A percentile compares a stretch with the other conserved stretches of the same genome.
Evolutionary conservation across 1,284 basidiomycete genomes (phyloP).

Genomic region (Coniferiporia sulphurascens): DNA sequence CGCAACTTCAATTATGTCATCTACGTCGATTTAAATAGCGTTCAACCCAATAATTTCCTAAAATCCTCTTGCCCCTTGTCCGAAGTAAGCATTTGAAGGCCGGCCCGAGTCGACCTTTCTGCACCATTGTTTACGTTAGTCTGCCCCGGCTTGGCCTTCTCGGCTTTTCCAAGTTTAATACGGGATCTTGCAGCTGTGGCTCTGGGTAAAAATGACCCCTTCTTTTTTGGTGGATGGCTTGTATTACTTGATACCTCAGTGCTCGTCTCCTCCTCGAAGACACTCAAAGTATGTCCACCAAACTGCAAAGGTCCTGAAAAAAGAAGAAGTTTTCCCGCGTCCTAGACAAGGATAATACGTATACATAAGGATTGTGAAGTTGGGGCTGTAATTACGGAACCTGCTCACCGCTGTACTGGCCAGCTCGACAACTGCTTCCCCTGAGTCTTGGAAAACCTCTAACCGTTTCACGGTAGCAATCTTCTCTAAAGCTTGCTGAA

Average conservation of each 20-base stretch:
- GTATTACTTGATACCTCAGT: constrained; percentile 26
- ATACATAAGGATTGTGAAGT: not conserved
- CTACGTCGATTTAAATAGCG: constrained; percentile 13
- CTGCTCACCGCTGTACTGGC: constrained; percentile 63
- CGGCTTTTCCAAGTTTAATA: constrained; percentile 53
- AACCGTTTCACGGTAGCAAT: constrained; percentile 67
- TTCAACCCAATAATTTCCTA: constrained; percentile 60
- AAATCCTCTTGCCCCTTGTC: constrained; percentile 75
- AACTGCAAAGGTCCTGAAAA: constrained; percentile 64
- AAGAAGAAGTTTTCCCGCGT: constrained; percentile 74
- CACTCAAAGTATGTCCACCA: constrained; percentile 47
- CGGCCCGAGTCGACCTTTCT: constrained; percentile 30
- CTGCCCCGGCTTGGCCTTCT: constrained; percentile 1
- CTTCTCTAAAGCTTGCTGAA: constrained; percentile 87
- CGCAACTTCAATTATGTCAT: no score
- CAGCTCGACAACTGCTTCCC: constrained; percentile 77
- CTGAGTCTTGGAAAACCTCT: constrained; percentile 62
- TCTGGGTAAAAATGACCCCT: constrained; percentile 58
- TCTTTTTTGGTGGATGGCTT: constrained; percentile 34
- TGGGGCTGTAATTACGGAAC: not conserved
- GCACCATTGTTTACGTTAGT: constrained; percentile 27
- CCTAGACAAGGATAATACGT: constrained; percentile 37
- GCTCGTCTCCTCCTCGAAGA: constrained; percentile 50
- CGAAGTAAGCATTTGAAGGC: constrained; percentile 23
- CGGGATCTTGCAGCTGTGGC: constrained; percentile 58